Conservation (phyloP, 345 rosid species). For the Lumnitzera littorea region DNA sequence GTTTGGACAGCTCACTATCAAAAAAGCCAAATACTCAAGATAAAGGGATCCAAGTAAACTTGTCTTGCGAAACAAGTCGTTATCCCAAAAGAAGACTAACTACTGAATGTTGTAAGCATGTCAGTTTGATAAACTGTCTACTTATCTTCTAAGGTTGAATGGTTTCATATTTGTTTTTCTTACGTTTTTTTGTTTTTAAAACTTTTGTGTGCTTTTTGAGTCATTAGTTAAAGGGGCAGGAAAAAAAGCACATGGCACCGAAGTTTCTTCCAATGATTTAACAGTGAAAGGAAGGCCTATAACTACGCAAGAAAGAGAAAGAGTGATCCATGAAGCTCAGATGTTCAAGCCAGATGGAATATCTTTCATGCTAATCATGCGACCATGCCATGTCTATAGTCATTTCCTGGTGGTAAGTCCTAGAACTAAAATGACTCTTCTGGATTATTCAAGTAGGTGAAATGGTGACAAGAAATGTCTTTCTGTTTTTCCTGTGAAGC, state of each 20-base stretch:
- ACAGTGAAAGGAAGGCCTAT: constrained; percentile 71
- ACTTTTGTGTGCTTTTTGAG: background rate
- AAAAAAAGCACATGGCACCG: constrained; percentile 27
- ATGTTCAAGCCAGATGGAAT: constrained; percentile 73
- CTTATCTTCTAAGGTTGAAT: constrained; percentile 1
- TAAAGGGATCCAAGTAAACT: constrained; percentile 35
- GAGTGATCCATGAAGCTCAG: constrained; percentile 67
- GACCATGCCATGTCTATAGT: constrained; percentile 77
- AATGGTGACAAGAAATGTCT: background rate
- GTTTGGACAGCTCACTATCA: no score
- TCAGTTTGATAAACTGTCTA: background rate
- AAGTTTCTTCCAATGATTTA: constrained; percentile 68
- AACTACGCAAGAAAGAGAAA: constrained; percentile 74
- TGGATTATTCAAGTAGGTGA: background rate
- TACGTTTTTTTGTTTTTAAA: background rate
- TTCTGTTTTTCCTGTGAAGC: constrained; percentile 1
- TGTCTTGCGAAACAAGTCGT: constrained; percentile 30
- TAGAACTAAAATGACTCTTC: background rate
- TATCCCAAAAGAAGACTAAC: constrained; percentile 58
- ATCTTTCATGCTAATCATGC: constrained; percentile 76
- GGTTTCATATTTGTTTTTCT: no score
- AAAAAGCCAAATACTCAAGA: background rate
- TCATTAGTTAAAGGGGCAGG: no score
- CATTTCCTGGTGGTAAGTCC: constrained; percentile 76
- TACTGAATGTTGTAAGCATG: constrained; percentile 56